Base-by-base conservation (phyloP, 2,329 filamentous ascomycete species). In the Exophiala oligosperma region DNA sequence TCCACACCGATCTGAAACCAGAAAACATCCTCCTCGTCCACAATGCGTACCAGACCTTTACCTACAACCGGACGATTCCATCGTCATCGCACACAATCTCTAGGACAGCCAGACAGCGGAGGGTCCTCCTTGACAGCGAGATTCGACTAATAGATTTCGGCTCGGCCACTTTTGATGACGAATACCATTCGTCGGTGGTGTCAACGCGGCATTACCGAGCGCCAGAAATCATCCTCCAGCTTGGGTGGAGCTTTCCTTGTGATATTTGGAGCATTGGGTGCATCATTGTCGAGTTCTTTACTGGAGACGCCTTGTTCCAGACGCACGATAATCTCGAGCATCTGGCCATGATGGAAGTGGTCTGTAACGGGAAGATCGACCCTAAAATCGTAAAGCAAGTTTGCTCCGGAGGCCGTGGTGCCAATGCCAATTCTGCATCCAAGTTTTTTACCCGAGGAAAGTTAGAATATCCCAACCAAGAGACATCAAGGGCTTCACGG, bases 191-290 rank as follows among this genome's bases (percentile, higher is more conserved):
- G 11, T 86, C 84, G 1, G 84, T 88, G 1, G 85, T 88, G 4
- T 87, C 84, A 6, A 88, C 85, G 5, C 75, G 85, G 46, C 85
- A 88, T 69, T 88, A 88, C 67, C 80, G 85, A 59, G 85, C 85
- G 5, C 85, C 85, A 0, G 85, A 88, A 69, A 88, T 88, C 63
- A 88, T 88, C 26, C 74, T 88, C 35, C 86, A 87, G 56, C 77
- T 87, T 24, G 85, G 85, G 17, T 88, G 85, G 85, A 86, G 83
- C 64, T 87, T 84, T 67, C 84, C 85, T 9, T 87, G 85, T 68
- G 85, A 88, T 66, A 85, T 88, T 54, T 88, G 85, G 85, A 87
- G 85, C 70, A 86, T 88, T 55, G 85, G 85, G 23, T 88, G 85
- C 64, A 88, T 88, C 55, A 73, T 88, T 9, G 85, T 88, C 32